phyloP scores from a whole-genome alignment of 345 rosid genomes.

The Viola odorata region DNA sequence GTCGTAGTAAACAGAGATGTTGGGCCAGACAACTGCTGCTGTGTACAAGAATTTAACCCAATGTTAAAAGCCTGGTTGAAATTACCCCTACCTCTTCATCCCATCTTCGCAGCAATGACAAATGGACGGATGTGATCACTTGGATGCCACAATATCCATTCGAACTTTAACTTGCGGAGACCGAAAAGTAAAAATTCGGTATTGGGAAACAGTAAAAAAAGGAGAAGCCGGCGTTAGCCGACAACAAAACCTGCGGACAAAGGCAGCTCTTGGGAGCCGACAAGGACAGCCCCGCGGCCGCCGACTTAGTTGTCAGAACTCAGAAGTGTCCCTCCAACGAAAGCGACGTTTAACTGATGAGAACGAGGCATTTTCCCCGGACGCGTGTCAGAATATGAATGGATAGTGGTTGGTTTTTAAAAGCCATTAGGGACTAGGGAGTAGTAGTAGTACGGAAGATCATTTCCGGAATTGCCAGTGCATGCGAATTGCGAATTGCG shows the following conservation, averaged over 20 bases:
- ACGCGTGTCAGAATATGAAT: conserved; percentile 6
- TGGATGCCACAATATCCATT: neutral
- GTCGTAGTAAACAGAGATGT: conserved; percentile 4
- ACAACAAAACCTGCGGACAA: conserved; percentile 23
- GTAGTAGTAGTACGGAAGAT: conserved; percentile 10
- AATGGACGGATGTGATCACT: neutral
- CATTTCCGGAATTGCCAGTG: conserved; percentile 23
- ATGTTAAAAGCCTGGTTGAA: neutral
- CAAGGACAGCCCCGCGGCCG: conserved; percentile 49
- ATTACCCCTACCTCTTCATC: neutral
- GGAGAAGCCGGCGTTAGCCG: conserved; percentile 20
- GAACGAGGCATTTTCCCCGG: neutral
- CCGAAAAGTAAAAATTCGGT: conserved; percentile 3
- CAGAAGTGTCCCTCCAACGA: conserved; percentile 29
- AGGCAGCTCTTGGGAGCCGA: conserved; percentile 35
- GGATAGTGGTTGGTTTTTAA: neutral
- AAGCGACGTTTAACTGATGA: conserved; percentile 37
- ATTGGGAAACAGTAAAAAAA: neutral
- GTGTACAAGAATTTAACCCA: neutral
- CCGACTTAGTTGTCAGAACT: conserved; percentile 35
- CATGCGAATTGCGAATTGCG: conserved; percentile 17
- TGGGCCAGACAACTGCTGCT: neutral
- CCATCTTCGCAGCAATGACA: conserved; percentile 3
- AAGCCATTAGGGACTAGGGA: neutral
- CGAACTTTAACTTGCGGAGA: neutral